Percentiles rank a stretch among this genome's conserved stretches.
phyloP scores from a whole-genome alignment of 2,329 filamentous ascomycete species.

The Penicillium frequentans region DNA sequence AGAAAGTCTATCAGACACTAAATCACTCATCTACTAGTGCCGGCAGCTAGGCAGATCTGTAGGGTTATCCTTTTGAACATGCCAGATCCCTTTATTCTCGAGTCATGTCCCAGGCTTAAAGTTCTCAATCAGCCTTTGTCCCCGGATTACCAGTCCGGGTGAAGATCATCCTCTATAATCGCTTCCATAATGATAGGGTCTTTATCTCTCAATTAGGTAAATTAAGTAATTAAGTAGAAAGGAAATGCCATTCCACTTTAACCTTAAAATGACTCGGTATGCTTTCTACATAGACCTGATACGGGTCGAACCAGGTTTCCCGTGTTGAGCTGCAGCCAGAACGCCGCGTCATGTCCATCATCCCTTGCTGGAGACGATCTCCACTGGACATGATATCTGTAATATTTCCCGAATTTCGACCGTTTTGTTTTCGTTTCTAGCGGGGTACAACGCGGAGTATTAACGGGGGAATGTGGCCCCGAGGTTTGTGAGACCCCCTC shows the following conservation, averaged over 20 bases:
- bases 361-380: constrained; percentile 17
- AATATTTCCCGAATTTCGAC: constrained; percentile 4
- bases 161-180: not conserved
- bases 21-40: constrained; percentile 10
- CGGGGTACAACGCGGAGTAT: not conserved
- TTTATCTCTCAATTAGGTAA: not conserved
- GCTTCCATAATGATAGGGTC: not conserved
- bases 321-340: constrained; percentile 3
- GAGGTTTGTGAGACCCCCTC: not conserved
- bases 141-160: not conserved
- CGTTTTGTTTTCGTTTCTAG: not conserved
- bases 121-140: not conserved
- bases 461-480: not conserved
- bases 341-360: constrained; percentile 16
- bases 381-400: not conserved
- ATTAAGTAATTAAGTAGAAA: not conserved
- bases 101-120: not conserved
- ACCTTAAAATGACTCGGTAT: not conserved
- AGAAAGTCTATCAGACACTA: constrained; percentile 16
- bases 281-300: not conserved
- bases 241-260: not conserved
- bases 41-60: not conserved
- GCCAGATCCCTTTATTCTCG: not conserved
- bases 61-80: not conserved
- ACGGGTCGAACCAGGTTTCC: constrained; percentile 1